These are phyloP conservation scores for Vaucheria bursata DNA, from an alignment of 352 stramenopile genomes.

Conservation along the genomic window DNA sequence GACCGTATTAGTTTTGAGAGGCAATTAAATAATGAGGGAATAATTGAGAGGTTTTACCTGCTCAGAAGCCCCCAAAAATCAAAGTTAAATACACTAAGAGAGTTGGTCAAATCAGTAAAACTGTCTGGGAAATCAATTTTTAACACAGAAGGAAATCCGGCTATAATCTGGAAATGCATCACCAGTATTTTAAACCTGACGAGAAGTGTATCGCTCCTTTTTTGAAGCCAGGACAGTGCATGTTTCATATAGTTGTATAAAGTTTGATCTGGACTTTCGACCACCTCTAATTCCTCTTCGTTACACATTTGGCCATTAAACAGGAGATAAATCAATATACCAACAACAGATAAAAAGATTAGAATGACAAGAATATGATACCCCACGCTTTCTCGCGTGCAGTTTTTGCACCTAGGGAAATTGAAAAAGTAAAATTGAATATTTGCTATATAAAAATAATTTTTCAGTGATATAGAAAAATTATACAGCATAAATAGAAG, in stretches of 20 bases:
- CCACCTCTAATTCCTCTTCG: neutral
- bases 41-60: constrained; percentile 1
- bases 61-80: constrained; percentile 41
- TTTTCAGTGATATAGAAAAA: neutral
- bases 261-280: neutral
- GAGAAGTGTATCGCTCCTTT: constrained; percentile 27
- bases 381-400: neutral
- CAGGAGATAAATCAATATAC: constrained; percentile 11
- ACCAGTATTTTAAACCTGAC: constrained; percentile 40
- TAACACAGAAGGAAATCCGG: constrained; percentile 24
- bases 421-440: neutral
- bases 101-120: constrained; percentile 33
- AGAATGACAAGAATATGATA: constrained; percentile 10
- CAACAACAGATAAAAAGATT: constrained; percentile 6
- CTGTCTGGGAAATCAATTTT: constrained; percentile 25
- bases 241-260: neutral
- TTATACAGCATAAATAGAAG: constrained; percentile 6
- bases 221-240: constrained; percentile 18
- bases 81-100: constrained; percentile 36
- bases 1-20: too few species aligned
- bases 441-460: neutral
- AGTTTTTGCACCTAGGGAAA: neutral
- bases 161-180: constrained; percentile 45
- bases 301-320: neutral
- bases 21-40: neutral